Evolutionary conservation across 371 early-diverging fungal genomes (phyloP), one percentile per base, ranked within the genome.

Genomic region (Mucor irregularis): DNA sequence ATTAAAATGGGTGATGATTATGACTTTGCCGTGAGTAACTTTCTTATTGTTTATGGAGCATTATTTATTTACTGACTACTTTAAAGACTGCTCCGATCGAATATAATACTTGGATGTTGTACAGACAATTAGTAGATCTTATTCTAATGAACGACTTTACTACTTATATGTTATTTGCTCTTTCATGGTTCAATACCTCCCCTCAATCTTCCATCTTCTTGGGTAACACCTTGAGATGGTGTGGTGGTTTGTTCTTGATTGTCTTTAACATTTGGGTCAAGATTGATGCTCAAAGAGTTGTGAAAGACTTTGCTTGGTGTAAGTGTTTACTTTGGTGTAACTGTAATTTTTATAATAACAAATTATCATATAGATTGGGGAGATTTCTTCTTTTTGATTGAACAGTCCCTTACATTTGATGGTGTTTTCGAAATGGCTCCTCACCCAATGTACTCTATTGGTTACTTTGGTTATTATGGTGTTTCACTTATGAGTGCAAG

Each of bases 221-320:
- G 19, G 74, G 76, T 49, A 86, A 92, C 53, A 43, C 84, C 14
- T 47, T 93, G 53, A 82, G 97, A 24, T 87, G 85, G 74, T 53
- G 82, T 25, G 93, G 87, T 13, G 97, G 95, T 7, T 40, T 89
- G 11, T 64, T 91, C 17, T 74, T 98, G 43, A 77, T 96, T 28
- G 68, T 81, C 6, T 95, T 98, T 71, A 96, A 96, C 53, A 80
- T 96, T 51, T 95, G 97, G 93, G 96, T 97, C 51, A 95, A 96
- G 71, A 62, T 91, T 35, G 97, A 98, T 70, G 96, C 96, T n/a
- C 93, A 93, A 49, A 88, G 95, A 14, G 95, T 95, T 7, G 92
- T 98, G 52, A 93, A 93, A 72, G 97, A 96, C 73, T 98, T 90
- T 76, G 96, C 97, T 19, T 96, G 97, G 96, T 98, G 91, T 91